A percentile compares a stretch with the other conserved stretches of the same genome.
These are phyloP conservation scores for Entoloma clypeatum DNA, from an alignment of 1,284 basidiomycete genomes.

Conservation along the genomic window DNA sequence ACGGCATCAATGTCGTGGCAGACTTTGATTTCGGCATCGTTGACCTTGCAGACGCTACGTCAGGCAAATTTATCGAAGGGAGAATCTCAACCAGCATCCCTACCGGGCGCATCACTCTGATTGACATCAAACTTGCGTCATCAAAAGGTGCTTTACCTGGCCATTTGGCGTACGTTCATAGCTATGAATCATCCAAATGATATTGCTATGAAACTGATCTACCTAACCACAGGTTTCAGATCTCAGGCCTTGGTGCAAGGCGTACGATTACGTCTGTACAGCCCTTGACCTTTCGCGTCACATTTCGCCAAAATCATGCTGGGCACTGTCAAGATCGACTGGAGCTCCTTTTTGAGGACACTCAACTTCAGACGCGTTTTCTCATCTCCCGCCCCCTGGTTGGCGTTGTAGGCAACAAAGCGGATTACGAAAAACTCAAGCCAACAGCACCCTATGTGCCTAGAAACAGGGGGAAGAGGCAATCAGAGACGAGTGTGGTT, in stretches of 20 bases:
- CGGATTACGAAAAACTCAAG: conserved; percentile 47
- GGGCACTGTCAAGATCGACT: conserved; percentile 49
- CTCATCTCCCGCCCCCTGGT: conserved; percentile 40
- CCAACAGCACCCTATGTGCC: conserved; percentile 53
- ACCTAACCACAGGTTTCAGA: conserved; percentile 31
- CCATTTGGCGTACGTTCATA: conserved; percentile 33
- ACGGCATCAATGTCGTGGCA: conserved; percentile 36
- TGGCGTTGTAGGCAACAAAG: conserved; percentile 40
- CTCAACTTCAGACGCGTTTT: conserved; percentile 36
- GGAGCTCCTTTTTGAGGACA: conserved; percentile 41
- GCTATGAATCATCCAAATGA: no score
- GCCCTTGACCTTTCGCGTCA: conserved; percentile 31
- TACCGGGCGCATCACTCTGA: conserved; percentile 19
- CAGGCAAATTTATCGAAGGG: conserved; percentile 5
- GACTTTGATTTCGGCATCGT: conserved; percentile 40
- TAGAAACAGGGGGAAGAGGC: conserved; percentile 34
- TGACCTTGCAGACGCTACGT: conserved; percentile 26
- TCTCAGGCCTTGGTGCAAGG: conserved; percentile 15
- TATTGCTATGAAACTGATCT: background rate
- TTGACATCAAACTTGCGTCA: conserved; percentile 35
- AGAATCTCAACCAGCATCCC: conserved; percentile 14
- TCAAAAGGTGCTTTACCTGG: conserved; percentile 21
- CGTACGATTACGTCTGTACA: conserved; percentile 24
- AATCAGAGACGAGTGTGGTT: conserved; percentile 40
- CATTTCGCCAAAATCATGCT: conserved; percentile 33